phyloP scores from a whole-genome alignment of 257 asterid genomes.

The Fraxinus cuspidata region DNA sequence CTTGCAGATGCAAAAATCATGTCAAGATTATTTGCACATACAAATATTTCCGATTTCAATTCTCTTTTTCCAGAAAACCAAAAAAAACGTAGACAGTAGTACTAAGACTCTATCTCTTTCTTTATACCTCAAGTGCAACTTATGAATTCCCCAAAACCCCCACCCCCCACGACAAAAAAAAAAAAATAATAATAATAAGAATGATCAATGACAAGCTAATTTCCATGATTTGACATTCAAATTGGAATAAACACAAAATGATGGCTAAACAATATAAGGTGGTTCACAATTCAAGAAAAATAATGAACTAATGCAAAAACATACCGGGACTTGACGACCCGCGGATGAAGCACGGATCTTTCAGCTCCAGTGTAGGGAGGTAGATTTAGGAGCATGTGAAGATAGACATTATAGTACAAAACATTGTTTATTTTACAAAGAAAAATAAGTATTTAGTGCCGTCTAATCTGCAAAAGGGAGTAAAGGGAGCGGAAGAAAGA shows the following conservation, averaged over 20 bases:
- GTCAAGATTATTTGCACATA: not conserved
- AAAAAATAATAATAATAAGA: no score
- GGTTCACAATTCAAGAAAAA: not conserved
- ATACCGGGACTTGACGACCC: conserved; percentile 28
- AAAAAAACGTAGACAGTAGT: not conserved
- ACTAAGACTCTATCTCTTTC: conserved; percentile 12
- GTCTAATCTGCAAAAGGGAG: not conserved
- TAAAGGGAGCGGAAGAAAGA: not conserved
- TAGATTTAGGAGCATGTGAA: conserved; percentile 13
- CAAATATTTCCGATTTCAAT: conserved; percentile 6
- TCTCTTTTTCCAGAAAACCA: not conserved
- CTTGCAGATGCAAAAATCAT: conserved; percentile 21
- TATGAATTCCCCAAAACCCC: not conserved
- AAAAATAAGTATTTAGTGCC: no score
- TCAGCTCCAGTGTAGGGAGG: conserved; percentile 14
- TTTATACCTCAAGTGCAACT: conserved; percentile 21
- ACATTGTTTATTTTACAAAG: not conserved
- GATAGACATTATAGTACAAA: conserved; percentile 18
- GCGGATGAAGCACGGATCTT: conserved; percentile 37
- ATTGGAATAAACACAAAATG: no score
- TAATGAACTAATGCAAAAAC: not conserved
- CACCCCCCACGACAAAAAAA: not conserved
- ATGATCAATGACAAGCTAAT: no score
- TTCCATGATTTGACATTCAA: no score
- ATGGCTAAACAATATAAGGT: no score